Evolutionary conservation across 495 filamentous ascomycete genomes (phyloP).

Genomic region (Aspergillus steynii): DNA sequence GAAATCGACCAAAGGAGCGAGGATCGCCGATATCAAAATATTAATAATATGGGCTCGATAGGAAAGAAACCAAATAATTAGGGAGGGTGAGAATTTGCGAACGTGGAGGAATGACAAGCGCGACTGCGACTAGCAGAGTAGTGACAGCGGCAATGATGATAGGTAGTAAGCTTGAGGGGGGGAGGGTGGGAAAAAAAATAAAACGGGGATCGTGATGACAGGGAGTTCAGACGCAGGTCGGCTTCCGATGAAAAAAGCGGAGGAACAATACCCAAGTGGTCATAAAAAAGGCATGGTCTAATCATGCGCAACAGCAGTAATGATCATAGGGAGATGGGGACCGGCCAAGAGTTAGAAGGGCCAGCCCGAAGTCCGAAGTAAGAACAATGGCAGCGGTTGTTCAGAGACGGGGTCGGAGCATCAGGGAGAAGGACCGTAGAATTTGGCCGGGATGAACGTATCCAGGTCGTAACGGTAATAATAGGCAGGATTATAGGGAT

Average conservation of each 20-base stretch:
- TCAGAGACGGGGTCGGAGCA: not conserved
- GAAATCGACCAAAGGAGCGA: not conserved
- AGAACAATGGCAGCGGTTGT: not conserved
- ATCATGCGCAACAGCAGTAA: not conserved
- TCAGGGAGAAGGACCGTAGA: not conserved
- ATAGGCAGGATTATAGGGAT: too few species aligned
- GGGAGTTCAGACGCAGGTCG: not conserved
- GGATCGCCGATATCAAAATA: not conserved
- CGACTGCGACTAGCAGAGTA: not conserved
- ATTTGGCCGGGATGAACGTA: not conserved
- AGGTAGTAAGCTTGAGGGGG: not conserved
- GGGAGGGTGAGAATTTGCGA: not conserved
- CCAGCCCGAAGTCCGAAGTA: not conserved
- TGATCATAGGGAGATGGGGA: not conserved
- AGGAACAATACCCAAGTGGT: not conserved
- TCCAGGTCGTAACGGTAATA: not conserved
- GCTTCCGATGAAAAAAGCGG: not conserved
- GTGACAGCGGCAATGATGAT: not conserved
- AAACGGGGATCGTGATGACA: not conserved
- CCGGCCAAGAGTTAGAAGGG: not conserved
- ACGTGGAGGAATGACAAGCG: not conserved
- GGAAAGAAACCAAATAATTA: not conserved
- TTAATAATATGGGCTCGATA: not conserved
- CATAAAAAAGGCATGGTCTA: conserved; percentile 7
- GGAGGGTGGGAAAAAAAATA: not conserved